Conservation (phyloP, 1,284 basidiomycete species). For the Peniophora sp. region DNA sequence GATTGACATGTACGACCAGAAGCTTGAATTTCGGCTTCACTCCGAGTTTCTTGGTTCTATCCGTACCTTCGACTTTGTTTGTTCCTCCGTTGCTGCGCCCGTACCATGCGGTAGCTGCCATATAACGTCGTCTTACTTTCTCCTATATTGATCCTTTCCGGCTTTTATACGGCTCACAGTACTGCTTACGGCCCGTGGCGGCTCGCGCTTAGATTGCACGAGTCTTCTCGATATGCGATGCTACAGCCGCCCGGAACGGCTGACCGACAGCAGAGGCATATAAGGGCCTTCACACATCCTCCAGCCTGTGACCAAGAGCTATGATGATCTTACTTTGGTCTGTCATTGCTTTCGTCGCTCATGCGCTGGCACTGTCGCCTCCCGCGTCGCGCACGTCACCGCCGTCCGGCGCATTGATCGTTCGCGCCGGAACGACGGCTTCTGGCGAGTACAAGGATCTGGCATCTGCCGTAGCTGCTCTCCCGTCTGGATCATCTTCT, state of each 20-base stretch:
- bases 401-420: slow-evolving; percentile 35
- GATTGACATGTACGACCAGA: too few relatives aligned
- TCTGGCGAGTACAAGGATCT: slow-evolving; percentile 37
- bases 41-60: too few relatives aligned
- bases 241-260: not conserved
- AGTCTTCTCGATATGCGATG: not conserved
- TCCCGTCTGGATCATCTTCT: slow-evolving; percentile 34
- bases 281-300: not conserved
- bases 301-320: not conserved
- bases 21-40: too few relatives aligned
- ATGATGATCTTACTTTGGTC: not conserved
- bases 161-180: not conserved
- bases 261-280: not conserved
- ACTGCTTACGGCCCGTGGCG: not conserved
- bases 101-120: not conserved
- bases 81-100: too few relatives aligned
- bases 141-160: not conserved
- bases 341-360: slow-evolving; percentile 6
- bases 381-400: slow-evolving; percentile 35
- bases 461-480: slow-evolving; percentile 30
- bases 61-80: too few relatives aligned
- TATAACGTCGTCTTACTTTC: not conserved
- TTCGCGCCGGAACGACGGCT: slow-evolving; percentile 31
- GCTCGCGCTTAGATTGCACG: not conserved
- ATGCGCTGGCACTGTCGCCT: slow-evolving; percentile 14